These are phyloP conservation scores for Diplosphaera chodatii DNA, from an alignment of 139 green algal genomes.

Conservation along the genomic window DNA sequence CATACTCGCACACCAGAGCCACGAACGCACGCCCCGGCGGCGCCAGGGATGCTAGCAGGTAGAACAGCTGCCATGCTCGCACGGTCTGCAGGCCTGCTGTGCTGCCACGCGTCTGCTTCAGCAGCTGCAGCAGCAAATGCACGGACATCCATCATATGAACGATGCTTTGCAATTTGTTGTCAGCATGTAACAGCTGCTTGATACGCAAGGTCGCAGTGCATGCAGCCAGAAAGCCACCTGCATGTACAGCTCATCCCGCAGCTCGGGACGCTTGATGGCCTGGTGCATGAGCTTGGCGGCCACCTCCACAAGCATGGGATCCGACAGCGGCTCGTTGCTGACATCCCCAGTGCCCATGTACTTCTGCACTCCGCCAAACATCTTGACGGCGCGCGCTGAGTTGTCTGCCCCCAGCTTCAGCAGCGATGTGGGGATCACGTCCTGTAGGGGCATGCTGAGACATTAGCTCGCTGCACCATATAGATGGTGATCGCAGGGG, in stretches of 20 bases:
- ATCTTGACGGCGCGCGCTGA: conserved; percentile 81
- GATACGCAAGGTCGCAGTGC: no score
- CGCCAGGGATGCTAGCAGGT: conserved; percentile 73
- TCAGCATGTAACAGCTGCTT: no score
- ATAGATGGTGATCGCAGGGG: no score
- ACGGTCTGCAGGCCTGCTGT: conserved; percentile 24
- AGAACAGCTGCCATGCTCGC: conserved; percentile 85
- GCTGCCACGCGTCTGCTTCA: conserved; percentile 90
- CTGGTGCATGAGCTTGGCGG: conserved; percentile 88
- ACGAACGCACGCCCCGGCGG: conserved; percentile 87
- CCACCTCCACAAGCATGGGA: conserved; percentile 50
- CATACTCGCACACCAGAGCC: conserved; percentile 74
- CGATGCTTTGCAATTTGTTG: no score
- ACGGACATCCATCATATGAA: no score
- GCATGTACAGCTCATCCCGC: conserved; percentile 86
- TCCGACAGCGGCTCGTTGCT: conserved; percentile 31
- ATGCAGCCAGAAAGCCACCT: conserved; percentile 6
- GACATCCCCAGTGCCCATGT: conserved; percentile 52
- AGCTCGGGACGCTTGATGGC: conserved; percentile 83
- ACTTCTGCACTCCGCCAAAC: conserved; percentile 78
- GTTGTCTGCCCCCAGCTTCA: conserved; percentile 80
- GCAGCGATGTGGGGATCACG: conserved; percentile 77
- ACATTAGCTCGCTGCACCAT: no score
- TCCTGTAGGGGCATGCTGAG: conserved; percentile 51
- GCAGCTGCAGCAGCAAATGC: conserved; percentile 47